phyloP scores from a whole-genome alignment of 1,139 yeast species.

The Pneumocystis murina region DNA sequence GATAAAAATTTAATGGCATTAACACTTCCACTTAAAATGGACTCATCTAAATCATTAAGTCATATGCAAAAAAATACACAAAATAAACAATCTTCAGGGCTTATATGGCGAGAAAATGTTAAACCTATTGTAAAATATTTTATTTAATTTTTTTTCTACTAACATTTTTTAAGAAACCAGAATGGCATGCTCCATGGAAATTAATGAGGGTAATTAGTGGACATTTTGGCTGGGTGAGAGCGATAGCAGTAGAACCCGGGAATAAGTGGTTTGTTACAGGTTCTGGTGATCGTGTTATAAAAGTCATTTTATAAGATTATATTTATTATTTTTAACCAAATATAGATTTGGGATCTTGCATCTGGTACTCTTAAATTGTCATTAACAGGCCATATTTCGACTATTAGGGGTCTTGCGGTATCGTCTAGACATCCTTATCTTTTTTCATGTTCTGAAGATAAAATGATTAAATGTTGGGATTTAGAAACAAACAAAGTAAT shows the following conservation, averaged over 20 bases:
- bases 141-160: background rate
- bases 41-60: background rate
- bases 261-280: slow-evolving; percentile 90
- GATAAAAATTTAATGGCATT: background rate
- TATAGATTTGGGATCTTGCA: slow-evolving; percentile 71
- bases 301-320: slow-evolving; percentile 18
- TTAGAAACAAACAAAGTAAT: slow-evolving; percentile 69
- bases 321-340: background rate
- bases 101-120: slow-evolving; percentile 7
- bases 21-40: background rate
- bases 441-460: slow-evolving; percentile 88
- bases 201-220: slow-evolving; percentile 66
- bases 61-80: background rate
- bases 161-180: slow-evolving; percentile 23
- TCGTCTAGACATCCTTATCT: slow-evolving; percentile 71
- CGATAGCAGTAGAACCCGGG: slow-evolving; percentile 67
- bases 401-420: slow-evolving; percentile 61
- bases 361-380: slow-evolving; percentile 55
- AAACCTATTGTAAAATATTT: slow-evolving; percentile 2
- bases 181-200: slow-evolving; percentile 54
- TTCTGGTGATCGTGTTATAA: slow-evolving; percentile 73
- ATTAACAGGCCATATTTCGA: slow-evolving; percentile 82
- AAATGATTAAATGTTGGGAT: slow-evolving; percentile 94
- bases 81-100: background rate
- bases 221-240: slow-evolving; percentile 84